These are phyloP conservation scores for Perkinsus chesapeaki DNA, from an alignment of 169 alveolate species.

Conservation along the genomic window DNA sequence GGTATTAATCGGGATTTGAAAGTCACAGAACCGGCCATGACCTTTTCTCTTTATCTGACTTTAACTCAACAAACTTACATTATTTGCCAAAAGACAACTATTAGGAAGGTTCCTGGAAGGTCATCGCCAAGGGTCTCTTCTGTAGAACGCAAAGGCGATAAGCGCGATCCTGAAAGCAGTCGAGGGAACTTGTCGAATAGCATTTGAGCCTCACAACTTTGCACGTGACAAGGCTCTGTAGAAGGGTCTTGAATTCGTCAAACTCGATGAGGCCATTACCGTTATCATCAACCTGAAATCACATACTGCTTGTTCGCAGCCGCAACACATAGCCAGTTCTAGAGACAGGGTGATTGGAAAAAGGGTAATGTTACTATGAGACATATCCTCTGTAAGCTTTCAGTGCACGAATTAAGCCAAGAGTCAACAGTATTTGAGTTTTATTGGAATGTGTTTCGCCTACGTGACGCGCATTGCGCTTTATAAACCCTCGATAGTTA, in stretches of 20 bases:
- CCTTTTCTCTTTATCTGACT: too few species aligned
- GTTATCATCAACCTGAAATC: neutral
- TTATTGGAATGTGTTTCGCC: neutral
- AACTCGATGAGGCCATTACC: neutral
- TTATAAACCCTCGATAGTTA: neutral
- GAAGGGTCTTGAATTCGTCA: neutral
- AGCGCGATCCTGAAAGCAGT: neutral
- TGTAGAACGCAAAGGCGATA: neutral
- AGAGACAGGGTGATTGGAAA: too few species aligned
- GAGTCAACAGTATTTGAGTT: neutral
- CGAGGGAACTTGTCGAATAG: too few species aligned
- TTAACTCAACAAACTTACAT: too few species aligned
- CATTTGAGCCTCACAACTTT: neutral
- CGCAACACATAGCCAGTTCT: too few species aligned
- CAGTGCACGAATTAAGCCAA: too few species aligned
- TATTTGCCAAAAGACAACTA: too few species aligned
- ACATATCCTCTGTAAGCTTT: too few species aligned
- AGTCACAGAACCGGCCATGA: too few species aligned
- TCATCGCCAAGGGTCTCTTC: neutral
- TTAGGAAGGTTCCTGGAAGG: too few species aligned
- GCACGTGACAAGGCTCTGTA: neutral
- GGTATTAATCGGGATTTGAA: too few species aligned
- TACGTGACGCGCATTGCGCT: neutral
- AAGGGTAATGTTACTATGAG: too few species aligned
- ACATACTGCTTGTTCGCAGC: neutral